phyloP scores from a whole-genome alignment of 306 rosid species.

The Amphicarpaea edgeworthii region DNA sequence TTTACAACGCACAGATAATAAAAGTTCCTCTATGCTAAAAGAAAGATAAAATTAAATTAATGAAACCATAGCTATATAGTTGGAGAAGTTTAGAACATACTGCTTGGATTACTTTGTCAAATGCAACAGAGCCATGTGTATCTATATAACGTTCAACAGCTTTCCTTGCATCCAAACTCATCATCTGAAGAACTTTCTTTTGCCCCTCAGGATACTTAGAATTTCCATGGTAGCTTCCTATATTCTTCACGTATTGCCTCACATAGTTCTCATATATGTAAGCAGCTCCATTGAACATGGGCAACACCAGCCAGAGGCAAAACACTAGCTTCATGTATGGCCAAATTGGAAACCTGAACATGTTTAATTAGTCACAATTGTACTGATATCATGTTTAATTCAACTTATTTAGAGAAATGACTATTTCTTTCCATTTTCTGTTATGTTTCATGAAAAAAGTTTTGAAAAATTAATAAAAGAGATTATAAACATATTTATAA shows the following conservation, averaged over 20 bases:
- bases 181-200: slow-evolving; percentile 70
- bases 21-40: background rate
- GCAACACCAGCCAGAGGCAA: slow-evolving; percentile 82
- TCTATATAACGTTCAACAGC: slow-evolving; percentile 67
- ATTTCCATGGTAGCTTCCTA: slow-evolving; percentile 17
- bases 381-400: background rate
- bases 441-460: background rate
- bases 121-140: slow-evolving; percentile 66
- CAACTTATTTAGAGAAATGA: background rate
- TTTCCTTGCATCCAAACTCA: slow-evolving; percentile 76
- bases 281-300: slow-evolving; percentile 82
- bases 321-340: slow-evolving; percentile 70
- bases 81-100: slow-evolving; percentile 46
- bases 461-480: background rate
- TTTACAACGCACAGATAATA: background rate
- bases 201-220: slow-evolving; percentile 57
- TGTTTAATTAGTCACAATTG: background rate
- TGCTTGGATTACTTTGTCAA: slow-evolving; percentile 66
- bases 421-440: background rate
- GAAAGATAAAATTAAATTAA: background rate
- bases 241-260: slow-evolving; percentile 20
- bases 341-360: slow-evolving; percentile 73
- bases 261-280: slow-evolving; percentile 57
- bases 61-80: background rate
- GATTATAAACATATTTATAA: background rate